A percentile compares a stretch with the other conserved stretches of the same genome.
These are phyloP conservation scores for Annulohypoxylon moriforme DNA, from an alignment of 495 filamentous ascomycete species.

Conservation along the genomic window DNA sequence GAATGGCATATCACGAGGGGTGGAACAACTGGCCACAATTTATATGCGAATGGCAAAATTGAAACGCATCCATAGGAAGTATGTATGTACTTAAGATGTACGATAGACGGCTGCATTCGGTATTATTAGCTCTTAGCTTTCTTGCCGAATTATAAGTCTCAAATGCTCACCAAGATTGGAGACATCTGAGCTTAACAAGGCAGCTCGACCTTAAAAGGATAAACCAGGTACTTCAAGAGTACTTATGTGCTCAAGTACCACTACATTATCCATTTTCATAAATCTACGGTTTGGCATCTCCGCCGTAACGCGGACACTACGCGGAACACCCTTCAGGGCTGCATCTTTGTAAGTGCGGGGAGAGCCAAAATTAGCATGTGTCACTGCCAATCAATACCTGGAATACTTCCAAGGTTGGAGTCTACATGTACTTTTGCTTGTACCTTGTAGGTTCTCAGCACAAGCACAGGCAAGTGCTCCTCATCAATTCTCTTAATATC, in stretches of 20 bases:
- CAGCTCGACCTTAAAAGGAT: background rate
- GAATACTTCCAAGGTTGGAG: background rate
- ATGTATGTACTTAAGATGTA: background rate
- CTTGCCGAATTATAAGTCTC: background rate
- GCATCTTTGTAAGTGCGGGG: conserved; percentile 27
- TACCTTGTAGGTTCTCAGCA: too few relatives aligned
- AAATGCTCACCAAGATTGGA: background rate
- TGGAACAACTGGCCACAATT: background rate
- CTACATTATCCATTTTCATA: background rate
- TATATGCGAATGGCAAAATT: background rate
- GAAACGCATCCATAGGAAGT: background rate
- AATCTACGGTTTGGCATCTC: background rate
- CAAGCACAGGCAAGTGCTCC: background rate
- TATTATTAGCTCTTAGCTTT: background rate
- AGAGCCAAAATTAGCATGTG: conserved; percentile 24
- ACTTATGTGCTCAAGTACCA: background rate
- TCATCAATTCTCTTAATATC: conserved; percentile 4
- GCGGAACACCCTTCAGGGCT: conserved; percentile 5
- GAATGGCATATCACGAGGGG: conserved; percentile 7
- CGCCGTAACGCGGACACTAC: conserved; percentile 1
- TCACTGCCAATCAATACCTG: background rate
- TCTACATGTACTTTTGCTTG: background rate
- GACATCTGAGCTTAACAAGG: background rate
- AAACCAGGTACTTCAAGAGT: background rate
- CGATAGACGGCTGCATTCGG: background rate